Conservation (phyloP, 352 stramenopile species). For the Phytophthora brassicae region DNA sequence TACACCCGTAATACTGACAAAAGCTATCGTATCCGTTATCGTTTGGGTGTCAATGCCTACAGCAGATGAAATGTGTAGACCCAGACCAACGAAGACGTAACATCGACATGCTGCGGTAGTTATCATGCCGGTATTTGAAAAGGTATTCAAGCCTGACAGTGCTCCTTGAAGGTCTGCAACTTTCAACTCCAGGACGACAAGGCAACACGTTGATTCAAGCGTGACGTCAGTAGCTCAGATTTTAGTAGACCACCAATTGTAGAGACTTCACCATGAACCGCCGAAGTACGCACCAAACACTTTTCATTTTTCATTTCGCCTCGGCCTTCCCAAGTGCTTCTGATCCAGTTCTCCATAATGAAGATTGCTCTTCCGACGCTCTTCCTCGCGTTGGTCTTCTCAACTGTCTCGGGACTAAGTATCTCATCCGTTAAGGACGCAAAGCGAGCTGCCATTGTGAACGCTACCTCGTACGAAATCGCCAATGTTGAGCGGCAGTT, state of each 20-base stretch:
- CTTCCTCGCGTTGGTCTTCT: slow-evolving; percentile 4
- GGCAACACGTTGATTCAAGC: not conserved
- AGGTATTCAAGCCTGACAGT: not conserved
- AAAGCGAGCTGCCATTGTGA: slow-evolving; percentile 8
- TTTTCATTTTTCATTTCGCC: slow-evolving; percentile 10
- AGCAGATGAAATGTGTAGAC: no score
- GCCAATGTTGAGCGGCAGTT: slow-evolving; percentile 27
- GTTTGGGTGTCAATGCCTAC: no score
- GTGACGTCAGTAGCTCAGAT: not conserved
- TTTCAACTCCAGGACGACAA: not conserved
- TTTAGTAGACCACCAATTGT: not conserved
- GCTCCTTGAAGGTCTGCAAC: not conserved
- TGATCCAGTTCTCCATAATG: slow-evolving; percentile 3
- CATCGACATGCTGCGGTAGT: not conserved
- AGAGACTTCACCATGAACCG: not conserved
- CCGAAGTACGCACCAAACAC: not conserved
- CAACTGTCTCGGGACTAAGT: slow-evolving; percentile 11
- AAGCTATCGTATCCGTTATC: not conserved
- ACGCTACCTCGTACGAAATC: slow-evolving; percentile 24
- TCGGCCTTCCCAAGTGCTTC: not conserved
- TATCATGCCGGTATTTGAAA: not conserved
- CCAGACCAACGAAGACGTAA: slow-evolving; percentile 1
- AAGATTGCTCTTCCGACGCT: slow-evolving; percentile 3
- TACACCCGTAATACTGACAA: not conserved
- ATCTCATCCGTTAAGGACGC: slow-evolving; percentile 16